Evolutionary conservation across 805 yeast genomes (phyloP).

Genomic region (Scheffersomyces stipitis): DNA sequence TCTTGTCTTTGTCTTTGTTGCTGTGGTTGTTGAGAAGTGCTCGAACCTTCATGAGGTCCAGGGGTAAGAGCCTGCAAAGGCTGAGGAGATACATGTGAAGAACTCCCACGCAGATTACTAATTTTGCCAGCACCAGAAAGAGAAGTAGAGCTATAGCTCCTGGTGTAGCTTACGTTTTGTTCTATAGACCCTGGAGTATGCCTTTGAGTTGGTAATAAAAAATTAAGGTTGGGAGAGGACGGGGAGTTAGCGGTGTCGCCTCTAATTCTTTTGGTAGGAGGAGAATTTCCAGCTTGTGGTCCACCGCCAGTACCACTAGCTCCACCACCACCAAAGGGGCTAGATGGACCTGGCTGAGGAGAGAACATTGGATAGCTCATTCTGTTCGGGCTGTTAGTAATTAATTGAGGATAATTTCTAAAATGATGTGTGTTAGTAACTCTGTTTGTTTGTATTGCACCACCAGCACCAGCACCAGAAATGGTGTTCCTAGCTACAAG

Average conservation of each 20-base stretch:
- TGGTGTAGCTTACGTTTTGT: slow-evolving; percentile 19
- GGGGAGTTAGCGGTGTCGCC: slow-evolving; percentile 11
- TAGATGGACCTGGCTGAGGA: slow-evolving; percentile 12
- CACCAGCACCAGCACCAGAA: neutral
- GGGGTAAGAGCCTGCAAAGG: neutral
- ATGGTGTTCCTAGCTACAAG: neutral
- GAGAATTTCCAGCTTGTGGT: slow-evolving; percentile 1
- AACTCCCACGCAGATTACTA: neutral
- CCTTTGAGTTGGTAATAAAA: slow-evolving; percentile 16
- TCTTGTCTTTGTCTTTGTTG: neutral
- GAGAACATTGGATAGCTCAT: slow-evolving; percentile 9
- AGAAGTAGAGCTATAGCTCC: slow-evolving; percentile 3
- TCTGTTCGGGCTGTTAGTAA: neutral
- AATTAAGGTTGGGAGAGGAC: slow-evolving; percentile 12
- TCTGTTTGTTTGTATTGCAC: neutral
- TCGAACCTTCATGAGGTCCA: neutral
- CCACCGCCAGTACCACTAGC: neutral
- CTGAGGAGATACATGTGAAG: neutral
- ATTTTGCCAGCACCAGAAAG: neutral
- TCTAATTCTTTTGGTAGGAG: slow-evolving; percentile 10
- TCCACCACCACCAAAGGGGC: slow-evolving; percentile 7
- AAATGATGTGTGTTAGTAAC: neutral
- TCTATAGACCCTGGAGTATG: slow-evolving; percentile 18
- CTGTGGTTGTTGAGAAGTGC: neutral
- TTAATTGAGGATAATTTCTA: neutral